Conservation (phyloP, 2,329 filamentous ascomycete species). For the Elsinoe arachidis region DNA sequence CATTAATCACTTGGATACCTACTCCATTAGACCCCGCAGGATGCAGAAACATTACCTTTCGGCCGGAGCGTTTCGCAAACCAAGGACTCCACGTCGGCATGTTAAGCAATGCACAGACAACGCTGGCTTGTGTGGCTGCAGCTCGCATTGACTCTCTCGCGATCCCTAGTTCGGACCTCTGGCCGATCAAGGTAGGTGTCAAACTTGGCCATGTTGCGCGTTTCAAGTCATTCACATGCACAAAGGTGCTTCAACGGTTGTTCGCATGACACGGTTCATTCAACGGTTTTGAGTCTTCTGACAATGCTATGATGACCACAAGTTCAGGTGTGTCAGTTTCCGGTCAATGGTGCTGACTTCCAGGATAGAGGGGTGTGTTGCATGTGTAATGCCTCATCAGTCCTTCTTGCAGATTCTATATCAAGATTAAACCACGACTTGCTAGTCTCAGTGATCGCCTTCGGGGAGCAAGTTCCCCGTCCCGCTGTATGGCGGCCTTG, state of each 20-base stretch:
- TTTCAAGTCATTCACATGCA: neutral
- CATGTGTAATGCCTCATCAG: neutral
- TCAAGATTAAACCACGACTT: conserved; percentile 2
- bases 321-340: neutral
- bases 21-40: no score
- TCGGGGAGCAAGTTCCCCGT: conserved; percentile 5
- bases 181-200: neutral
- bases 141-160: conserved; percentile 5
- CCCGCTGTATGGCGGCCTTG: conserved; percentile 1
- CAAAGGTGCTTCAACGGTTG: neutral
- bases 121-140: neutral
- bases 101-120: conserved; percentile 12
- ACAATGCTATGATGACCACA: neutral
- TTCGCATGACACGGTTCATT: neutral
- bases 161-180: neutral
- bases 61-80: neutral
- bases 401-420: conserved; percentile 9
- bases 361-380: neutral
- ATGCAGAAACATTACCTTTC: neutral
- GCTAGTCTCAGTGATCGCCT: neutral
- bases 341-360: neutral
- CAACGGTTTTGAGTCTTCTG: conserved; percentile 10
- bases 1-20: neutral
- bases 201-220: neutral
- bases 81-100: neutral